phyloP scores from a whole-genome alignment of 1,284 basidiomycete species.

The Phenoliferia sp. region DNA sequence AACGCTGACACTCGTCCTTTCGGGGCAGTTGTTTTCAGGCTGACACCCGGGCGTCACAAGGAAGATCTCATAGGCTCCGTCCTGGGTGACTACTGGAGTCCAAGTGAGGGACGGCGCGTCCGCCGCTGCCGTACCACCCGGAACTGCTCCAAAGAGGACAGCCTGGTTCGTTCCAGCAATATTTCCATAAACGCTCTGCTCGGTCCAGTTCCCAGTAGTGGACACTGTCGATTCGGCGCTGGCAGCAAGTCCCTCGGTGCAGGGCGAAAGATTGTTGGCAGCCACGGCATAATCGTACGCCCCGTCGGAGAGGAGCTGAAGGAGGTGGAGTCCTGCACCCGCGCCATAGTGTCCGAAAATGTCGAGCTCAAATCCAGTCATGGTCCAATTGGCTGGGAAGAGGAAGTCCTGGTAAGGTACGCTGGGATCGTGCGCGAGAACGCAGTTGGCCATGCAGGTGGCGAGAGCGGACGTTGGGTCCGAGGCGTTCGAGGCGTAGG shows the following conservation, averaged over 20 bases:
- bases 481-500: conserved; percentile 31
- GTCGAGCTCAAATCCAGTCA: conserved; percentile 79
- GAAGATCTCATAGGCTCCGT: conserved; percentile 79
- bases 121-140: conserved; percentile 58
- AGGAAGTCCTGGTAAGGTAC: conserved; percentile 85
- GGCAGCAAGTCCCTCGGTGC: conserved; percentile 54
- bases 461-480: conserved; percentile 31
- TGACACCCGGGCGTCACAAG: conserved; percentile 82
- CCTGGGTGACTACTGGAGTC: conserved; percentile 80
- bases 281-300: conserved; percentile 58
- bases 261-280: conserved; percentile 60
- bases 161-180: conserved; percentile 71
- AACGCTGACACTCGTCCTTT: conserved; percentile 75
- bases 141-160: conserved; percentile 65
- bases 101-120: conserved; percentile 72
- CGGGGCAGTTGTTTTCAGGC: conserved; percentile 69
- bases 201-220: conserved; percentile 26
- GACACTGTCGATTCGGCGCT: conserved; percentile 3
- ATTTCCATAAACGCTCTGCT: conserved; percentile 4
- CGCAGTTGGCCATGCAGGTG: conserved; percentile 43
- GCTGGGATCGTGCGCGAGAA: conserved; percentile 48
- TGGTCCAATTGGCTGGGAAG: conserved; percentile 56
- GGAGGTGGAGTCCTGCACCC: conserved; percentile 74
- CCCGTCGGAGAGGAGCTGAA: conserved; percentile 86
- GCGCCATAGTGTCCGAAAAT: conserved; percentile 70